Base-by-base conservation (phyloP, 2,329 filamentous ascomycete genomes). In the Xylaria sp. region DNA sequence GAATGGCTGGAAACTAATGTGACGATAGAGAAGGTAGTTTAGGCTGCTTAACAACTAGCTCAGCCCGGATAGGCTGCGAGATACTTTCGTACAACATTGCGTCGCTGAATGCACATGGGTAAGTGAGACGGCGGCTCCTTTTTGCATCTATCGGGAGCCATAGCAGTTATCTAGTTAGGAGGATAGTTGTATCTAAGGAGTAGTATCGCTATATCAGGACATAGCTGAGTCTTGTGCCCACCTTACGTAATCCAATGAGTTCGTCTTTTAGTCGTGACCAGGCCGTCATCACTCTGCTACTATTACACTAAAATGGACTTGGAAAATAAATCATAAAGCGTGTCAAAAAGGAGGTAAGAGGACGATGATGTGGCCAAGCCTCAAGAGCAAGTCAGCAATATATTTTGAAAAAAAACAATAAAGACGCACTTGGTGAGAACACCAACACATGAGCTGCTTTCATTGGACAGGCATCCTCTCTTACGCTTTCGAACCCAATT, bases 11-110 rank as follows among this genome's bases (percentile, higher is more conserved):
- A 7, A 55, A 52, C 23, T 55, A 51, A 55, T 37, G 46, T 50
- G 37, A 58, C 57, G 61, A 46, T 58, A 25, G 55, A 15, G 18
- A 51, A 37, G 50, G 56, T 59, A 39, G 46, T 44, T 41, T 31
- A 41, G 46, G 60, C 37, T 51, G 65, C 55, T 65, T 63, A 44
- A 56, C 56, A 57, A 64, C 48, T 46, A 66, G 23, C 46, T 65
- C 66, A 63, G 46, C 66, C n/a, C 48, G 23, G 64, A 64, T 69
- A 63, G 64, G 64, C 67, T 67, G 60, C 64, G 44, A 64, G 66
- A 65, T 69, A 54, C 57, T 46, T 58, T 56, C 28, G 52, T 48
- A 50, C 15, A 54, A 55, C 60, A 55, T 46, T 12, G 64, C 57
- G 52, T 66, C 52, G 65, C 25, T 15, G 28, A 50, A 60, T 48